Evolutionary conservation across 2,329 filamentous ascomycete species (phyloP), one percentile per base, ranked within the genome.

Genomic region (Niveomyces coronatus): DNA sequence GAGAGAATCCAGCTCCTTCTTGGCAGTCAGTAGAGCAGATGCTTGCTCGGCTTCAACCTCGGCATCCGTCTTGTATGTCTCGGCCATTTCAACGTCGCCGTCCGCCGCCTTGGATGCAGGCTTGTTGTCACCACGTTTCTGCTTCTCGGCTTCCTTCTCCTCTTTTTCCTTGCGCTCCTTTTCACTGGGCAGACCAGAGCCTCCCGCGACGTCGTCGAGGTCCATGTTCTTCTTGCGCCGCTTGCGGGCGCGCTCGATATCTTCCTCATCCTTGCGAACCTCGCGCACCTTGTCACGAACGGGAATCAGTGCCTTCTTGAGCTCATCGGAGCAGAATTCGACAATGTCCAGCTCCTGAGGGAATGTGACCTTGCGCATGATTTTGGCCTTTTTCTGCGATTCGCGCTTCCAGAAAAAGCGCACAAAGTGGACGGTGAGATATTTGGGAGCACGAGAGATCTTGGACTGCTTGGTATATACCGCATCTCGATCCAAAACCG

Each of bases 281-380:
- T 98, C 88, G 18, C 91, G 83, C 35, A 98, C 84, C 69, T 93
- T 93, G 67, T 98, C 91, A 43, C 91, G 78, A n/a, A 98, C 82
- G 1, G 91, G 93, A 32, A 95, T 68, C 31, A 98, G 71, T 49
- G 83, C 76, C 54, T 81, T 80, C 58, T 78, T 82, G 45, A 98
- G 69, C 37, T 91, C 82, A 18, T 96, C 88, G 10, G 88, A 89
- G 61, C 91, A 98, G 62, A 94, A 95, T 56, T 98, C 91, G 16
- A 94, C 79, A 27, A 85, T 78, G 53, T 98, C 91, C 23, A 98
- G 68, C 61, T 98, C 91, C 35, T 85, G 79, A 6, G 89, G 89
- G 57, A 98, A 98, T 0, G 86, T 89, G 41, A 98, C 91, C 64
- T 96, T 98, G 57, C 88, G 85, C 85, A 98, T 89, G 51, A 98